These are phyloP conservation scores for Ogataea populi-albae DNA, from an alignment of 805 yeast genomes.

Conservation along the genomic window DNA sequence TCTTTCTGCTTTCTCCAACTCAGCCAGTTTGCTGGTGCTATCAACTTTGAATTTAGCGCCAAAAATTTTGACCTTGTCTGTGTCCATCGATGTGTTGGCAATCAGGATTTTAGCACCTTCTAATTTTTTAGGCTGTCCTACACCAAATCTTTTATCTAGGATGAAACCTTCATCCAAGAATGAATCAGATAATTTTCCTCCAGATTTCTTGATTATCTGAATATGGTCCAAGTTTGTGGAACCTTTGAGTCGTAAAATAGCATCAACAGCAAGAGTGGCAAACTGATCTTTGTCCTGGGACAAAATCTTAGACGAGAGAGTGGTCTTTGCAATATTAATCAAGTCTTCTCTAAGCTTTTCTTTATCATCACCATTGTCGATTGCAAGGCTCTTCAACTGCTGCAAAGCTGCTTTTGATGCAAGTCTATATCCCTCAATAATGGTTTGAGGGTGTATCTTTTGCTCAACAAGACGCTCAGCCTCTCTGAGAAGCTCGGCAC, in stretches of 20 bases:
- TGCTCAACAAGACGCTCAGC: conserved; percentile 90
- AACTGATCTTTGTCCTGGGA: conserved; percentile 93
- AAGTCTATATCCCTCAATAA: conserved; percentile 90
- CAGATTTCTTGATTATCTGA: conserved; percentile 88
- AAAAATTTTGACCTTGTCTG: conserved; percentile 95
- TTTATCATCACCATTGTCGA: conserved; percentile 60
- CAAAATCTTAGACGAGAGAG: conserved; percentile 87
- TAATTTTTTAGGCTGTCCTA: conserved; percentile 84
- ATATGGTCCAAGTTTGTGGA: conserved; percentile 87
- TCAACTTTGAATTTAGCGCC: conserved; percentile 98
- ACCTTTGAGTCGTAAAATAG: conserved; percentile 82
- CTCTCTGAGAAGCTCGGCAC: conserved; percentile 89
- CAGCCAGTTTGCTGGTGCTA: conserved; percentile 90
- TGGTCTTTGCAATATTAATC: conserved; percentile 85
- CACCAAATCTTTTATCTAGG: conserved; percentile 88
- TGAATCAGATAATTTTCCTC: conserved; percentile 89
- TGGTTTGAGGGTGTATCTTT: conserved; percentile 96
- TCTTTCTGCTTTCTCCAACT: conserved; percentile 90
- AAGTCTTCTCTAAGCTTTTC: conserved; percentile 72
- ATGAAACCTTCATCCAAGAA: conserved; percentile 96
- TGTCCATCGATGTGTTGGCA: conserved; percentile 95
- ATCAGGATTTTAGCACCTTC: conserved; percentile 83
- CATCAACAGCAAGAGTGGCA: conserved; percentile 89
- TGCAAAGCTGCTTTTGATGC: conserved; percentile 81
- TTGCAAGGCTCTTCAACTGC: conserved; percentile 75